Percentiles rank a stretch among this genome's conserved stretches.
Conservation (phyloP, 2,329 filamentous ascomycete species). For the Fusarium odoratissimum region DNA sequence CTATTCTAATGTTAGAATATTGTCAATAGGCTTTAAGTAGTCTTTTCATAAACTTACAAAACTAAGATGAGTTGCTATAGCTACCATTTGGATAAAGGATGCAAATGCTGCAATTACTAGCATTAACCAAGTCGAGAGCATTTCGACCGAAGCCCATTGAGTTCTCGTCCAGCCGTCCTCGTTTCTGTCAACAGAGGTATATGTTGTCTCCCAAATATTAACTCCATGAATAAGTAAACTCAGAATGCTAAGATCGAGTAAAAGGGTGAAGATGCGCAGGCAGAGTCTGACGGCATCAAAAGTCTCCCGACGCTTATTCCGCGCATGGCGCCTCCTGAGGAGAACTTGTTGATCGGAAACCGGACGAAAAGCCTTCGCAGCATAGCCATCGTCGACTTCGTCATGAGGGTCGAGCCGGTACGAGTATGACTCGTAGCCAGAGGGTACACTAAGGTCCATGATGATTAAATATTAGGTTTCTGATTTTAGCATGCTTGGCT, state of each 20-base stretch:
- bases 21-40: fast-evolving
- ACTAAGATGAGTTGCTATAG: neutral
- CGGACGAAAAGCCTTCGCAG: neutral
- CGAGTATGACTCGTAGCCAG: conserved; percentile 14
- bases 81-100: neutral
- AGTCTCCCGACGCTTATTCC: neutral
- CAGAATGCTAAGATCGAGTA: conserved; percentile 13
- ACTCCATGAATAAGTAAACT: conserved; percentile 1
- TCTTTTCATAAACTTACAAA: neutral
- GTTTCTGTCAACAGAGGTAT: neutral
- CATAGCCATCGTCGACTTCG: neutral
- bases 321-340: neutral
- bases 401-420: conserved; percentile 15
- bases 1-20: neutral
- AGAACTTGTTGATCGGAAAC: neutral
- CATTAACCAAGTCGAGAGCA: conserved; percentile 17
- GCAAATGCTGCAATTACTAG: neutral
- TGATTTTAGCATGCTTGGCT: neutral
- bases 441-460: neutral
- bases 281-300: neutral
- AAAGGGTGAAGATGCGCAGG: neutral
- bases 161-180: conserved; percentile 1
- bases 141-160: neutral
- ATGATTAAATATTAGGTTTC: neutral
- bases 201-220: neutral